Base-by-base conservation (phyloP, 192 early-diverging fungal genomes). In the Coemansia sp. region DNA sequence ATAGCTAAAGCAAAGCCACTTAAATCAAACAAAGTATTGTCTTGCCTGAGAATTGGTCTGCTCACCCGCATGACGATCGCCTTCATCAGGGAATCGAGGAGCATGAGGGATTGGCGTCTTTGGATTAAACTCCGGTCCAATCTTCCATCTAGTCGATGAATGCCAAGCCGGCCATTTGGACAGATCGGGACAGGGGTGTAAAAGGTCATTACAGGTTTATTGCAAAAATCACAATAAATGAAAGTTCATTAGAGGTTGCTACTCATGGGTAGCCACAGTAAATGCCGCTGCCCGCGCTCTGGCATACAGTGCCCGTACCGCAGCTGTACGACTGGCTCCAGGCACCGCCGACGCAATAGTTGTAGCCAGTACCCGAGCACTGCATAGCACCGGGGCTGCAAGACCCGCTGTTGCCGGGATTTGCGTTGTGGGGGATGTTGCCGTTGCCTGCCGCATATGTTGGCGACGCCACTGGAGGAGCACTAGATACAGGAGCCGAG, bases 381-480 rank as follows among this genome's bases (percentile, higher is more conserved):
- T 69, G 48, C 68, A 69, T 41, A 29, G 48, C 50, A 17, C 68
- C 68, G 51, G 21, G 62, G 14, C 27, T 56, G 68, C 68, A 69
- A 1, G 66, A 59, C 4, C 56, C 56, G 56, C 64, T 54, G 19
- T 13, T 10, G 44, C 56, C 56, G 56, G 16, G 6, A 8, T 59
- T 29, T 13, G 56, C 56, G 4, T 36, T 35, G 19, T 59, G 56
- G 6, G 56, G 56, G 8, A 59, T 13, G 9, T 9, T 29, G 31
- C 54, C 54, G 14, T 13, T 56, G 54, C 19, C 33, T 56, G 54
- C 14, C 27, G 54, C 57, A 8, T 59, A 59, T 34, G 57, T 59
- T 8, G 57, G 57, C 35, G 57, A 37, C 19, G 57, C 35, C 57
- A 59, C 19, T 10, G 57, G 57, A 37, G 57, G 57, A n/a, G 57